Conservation (phyloP, 2,329 filamentous ascomycete genomes). For the Phyllosticta citrichinensis region DNA sequence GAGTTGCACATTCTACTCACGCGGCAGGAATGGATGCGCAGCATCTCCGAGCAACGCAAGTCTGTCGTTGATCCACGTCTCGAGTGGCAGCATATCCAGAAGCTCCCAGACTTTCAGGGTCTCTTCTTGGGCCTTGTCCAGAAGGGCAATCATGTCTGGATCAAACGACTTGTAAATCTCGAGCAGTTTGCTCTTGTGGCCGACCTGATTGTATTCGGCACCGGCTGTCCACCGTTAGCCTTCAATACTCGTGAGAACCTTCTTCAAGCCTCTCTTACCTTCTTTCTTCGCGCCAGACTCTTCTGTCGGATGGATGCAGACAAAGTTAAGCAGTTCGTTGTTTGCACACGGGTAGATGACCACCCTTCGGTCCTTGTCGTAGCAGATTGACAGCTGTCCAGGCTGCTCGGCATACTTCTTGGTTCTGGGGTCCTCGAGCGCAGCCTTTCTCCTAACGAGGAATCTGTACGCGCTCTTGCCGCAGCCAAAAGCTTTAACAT, state of each 20-base stretch:
- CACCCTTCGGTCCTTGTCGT: constrained; percentile 33
- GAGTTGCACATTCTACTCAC: constrained; percentile 30
- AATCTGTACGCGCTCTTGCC: constrained; percentile 52
- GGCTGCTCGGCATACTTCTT: constrained; percentile 27
- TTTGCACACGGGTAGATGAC: constrained; percentile 40
- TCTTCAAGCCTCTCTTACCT: background rate
- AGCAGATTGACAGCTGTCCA: constrained; percentile 36
- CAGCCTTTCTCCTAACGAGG: constrained; percentile 38
- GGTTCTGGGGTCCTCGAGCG: constrained; percentile 30
- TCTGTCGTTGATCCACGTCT: constrained; percentile 44
- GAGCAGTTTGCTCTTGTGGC: constrained; percentile 28
- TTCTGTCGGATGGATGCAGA: constrained; percentile 31
- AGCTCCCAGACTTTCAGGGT: constrained; percentile 30
- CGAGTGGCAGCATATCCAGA: constrained; percentile 47
- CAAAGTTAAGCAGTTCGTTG: constrained; percentile 39
- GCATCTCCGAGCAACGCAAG: constrained; percentile 56
- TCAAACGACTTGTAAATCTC: constrained; percentile 31
- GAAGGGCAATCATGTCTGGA: constrained; percentile 24
- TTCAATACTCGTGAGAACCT: background rate
- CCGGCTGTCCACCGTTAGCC: constrained; percentile 7
- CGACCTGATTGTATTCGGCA: constrained; percentile 28
- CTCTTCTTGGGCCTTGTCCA: constrained; percentile 29
- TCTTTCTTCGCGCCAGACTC: constrained; percentile 5
- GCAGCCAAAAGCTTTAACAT: constrained; percentile 32
- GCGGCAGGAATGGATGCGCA: constrained; percentile 57